A percentile compares a stretch with the other conserved stretches of the same genome.
Evolutionary conservation across 129 eudicot genomes (phyloP).

Genomic region (Rutidosis leptorrhynchoides): DNA sequence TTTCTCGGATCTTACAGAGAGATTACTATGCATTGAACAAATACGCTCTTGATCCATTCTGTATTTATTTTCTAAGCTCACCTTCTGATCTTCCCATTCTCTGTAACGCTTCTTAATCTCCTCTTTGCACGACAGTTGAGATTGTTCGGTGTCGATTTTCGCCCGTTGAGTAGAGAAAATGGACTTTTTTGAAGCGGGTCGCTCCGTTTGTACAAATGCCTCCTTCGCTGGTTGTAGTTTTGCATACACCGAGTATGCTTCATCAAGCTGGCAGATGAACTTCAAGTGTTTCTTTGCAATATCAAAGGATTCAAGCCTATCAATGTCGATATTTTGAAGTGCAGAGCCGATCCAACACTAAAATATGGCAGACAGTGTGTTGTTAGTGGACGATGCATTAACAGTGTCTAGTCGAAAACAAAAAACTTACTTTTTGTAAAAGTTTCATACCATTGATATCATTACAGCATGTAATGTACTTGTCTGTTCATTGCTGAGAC

Average conservation of each 20-base stretch:
- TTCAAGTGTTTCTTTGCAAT: slow-evolving; percentile 53
- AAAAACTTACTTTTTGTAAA: neutral
- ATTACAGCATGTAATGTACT: slow-evolving; percentile 71
- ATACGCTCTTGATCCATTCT: slow-evolving; percentile 4
- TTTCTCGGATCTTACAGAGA: slow-evolving; percentile 16
- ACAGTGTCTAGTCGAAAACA: neutral
- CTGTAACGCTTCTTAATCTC: slow-evolving; percentile 7
- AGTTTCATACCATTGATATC: slow-evolving; percentile 68
- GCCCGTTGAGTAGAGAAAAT: neutral
- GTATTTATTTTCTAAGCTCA: neutral
- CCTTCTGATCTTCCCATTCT: slow-evolving; percentile 18
- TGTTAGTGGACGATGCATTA: slow-evolving; percentile 2
- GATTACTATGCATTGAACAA: slow-evolving; percentile 9
- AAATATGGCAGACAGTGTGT: slow-evolving; percentile 17
- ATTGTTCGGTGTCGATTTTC: neutral
- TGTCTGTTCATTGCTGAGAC: slow-evolving; percentile 38
- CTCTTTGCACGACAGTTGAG: neutral
- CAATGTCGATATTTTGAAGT: slow-evolving; percentile 48
- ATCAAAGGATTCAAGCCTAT: slow-evolving; percentile 46
- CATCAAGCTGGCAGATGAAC: slow-evolving; percentile 51
- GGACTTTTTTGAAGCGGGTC: neutral
- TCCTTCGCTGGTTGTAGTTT: slow-evolving; percentile 47
- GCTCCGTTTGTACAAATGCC: slow-evolving; percentile 37
- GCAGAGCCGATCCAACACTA: slow-evolving; percentile 89
- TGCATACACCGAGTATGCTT: slow-evolving; percentile 43